Conservation (phyloP, 1,284 basidiomycete genomes). For the Naganishia sp. region DNA sequence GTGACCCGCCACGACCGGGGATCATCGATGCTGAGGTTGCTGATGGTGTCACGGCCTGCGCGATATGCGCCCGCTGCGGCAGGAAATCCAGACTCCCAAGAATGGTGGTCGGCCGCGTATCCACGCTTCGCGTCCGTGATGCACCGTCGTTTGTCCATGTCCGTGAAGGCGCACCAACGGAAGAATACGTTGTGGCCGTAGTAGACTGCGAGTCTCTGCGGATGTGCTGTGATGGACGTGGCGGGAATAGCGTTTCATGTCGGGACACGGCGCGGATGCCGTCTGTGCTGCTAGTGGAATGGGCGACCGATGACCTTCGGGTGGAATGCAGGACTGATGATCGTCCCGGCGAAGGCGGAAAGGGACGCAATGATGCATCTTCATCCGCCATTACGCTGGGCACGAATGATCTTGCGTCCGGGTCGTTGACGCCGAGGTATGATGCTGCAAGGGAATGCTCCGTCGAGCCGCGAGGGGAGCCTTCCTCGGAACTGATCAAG, state of each 20-base stretch:
- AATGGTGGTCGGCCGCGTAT: conserved; percentile 73
- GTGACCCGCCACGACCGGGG: background rate
- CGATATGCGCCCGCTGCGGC: conserved; percentile 75
- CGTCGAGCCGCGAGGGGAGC: conserved; percentile 33
- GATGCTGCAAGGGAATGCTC: conserved; percentile 37
- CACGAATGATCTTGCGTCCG: conserved; percentile 29
- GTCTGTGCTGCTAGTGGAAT: conserved; percentile 41
- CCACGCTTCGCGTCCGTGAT: conserved; percentile 73
- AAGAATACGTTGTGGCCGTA: conserved; percentile 7
- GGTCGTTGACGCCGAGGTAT: conserved; percentile 28
- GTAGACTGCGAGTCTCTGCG: conserved; percentile 17
- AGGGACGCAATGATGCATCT: conserved; percentile 79
- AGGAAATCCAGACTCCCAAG: conserved; percentile 81
- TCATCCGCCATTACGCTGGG: conserved; percentile 69
- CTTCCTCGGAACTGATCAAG: conserved; percentile 15
- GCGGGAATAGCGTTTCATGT: background rate
- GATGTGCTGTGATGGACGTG: background rate
- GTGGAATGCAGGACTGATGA: conserved; percentile 60
- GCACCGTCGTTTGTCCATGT: conserved; percentile 56
- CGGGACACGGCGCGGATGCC: conserved; percentile 28
- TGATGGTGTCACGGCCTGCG: conserved; percentile 68
- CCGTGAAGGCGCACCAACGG: conserved; percentile 8
- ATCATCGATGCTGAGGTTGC: background rate
- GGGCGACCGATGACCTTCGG: conserved; percentile 66
- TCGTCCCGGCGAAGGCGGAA: conserved; percentile 82